Base-by-base conservation (phyloP, 2,329 filamentous ascomycete species). In the Camptophora hylomeconis region DNA sequence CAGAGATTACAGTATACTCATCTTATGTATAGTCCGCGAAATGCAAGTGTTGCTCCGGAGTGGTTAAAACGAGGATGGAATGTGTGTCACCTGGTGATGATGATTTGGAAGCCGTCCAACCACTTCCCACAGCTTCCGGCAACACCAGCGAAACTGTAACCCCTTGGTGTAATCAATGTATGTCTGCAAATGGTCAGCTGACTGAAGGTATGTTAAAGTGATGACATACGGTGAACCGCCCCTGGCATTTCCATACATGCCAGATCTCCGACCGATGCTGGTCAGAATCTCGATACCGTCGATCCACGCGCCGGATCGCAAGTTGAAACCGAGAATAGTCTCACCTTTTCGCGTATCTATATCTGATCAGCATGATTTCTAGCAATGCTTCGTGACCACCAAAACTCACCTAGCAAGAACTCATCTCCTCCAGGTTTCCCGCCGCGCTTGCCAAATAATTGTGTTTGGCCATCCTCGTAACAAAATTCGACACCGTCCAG, bases 221-320 rank as follows among this genome's bases (percentile, higher is more conserved):
- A 14, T 16, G 17, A 72, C 83, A 56, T 72, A 94, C 84, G 74
- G 73, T 48, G 78, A 79, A 40, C 86, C 86, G 31, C 83, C 83
- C 40, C 65, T 63, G 7, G 75, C 56, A 44, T 92, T 89, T 35
- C 89, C 89, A 62, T 76, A 95, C 36, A 92, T 59, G 31, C 76
- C 72, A 18, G 87, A 94, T 51, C 77, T 80, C 45, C 86, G 71
- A n/a, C 86, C 86, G 36, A 82, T 59, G 46, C 76, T 94, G 1
- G 89, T 95, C 53, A 94, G 60, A 39, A 95, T 76, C 51, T 93
- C 83, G 29, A 95, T 68, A 8, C 76, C 87, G 51, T 94, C 83
- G 41, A 95, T 77, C 73, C 80, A 89, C 35, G 71, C 62, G 13
- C 82, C 84, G 27, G 79, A 75, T 41, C 84, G 68, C 28, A 95